phyloP scores from a whole-genome alignment of 306 rosid species.

The Inga laurina region DNA sequence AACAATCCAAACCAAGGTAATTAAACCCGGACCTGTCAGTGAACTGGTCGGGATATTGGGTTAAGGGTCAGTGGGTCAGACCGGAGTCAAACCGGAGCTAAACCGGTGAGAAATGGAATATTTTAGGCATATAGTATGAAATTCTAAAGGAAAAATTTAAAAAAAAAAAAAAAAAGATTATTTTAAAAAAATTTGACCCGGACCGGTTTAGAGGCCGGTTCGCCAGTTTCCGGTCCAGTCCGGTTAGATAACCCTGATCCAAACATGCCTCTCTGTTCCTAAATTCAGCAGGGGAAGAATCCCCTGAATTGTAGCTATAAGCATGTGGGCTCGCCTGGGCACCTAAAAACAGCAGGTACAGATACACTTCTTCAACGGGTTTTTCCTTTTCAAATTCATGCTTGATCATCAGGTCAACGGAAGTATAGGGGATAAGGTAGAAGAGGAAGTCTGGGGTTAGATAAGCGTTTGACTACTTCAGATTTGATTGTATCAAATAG shows the following conservation, averaged over 20 bases:
- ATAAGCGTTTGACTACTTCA: constrained; percentile 35
- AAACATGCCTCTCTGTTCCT: constrained; percentile 57
- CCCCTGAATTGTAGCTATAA: constrained; percentile 54
- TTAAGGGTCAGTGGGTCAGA: too few species aligned
- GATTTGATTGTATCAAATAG: constrained; percentile 51
- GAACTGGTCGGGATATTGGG: too few species aligned
- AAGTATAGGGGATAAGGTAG: constrained; percentile 44
- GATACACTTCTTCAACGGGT: constrained; percentile 54
- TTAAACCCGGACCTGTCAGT: too few species aligned
- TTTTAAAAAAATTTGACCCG: too few species aligned
- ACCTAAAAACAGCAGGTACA: constrained; percentile 65
- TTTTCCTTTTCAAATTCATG: constrained; percentile 52
- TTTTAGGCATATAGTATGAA: too few species aligned
- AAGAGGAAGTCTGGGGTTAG: constrained; percentile 63
- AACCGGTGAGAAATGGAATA: too few species aligned
- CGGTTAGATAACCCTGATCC: background rate
- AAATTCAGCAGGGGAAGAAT: constrained; percentile 72
- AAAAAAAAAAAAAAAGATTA: too few species aligned
- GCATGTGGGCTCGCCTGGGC: constrained; percentile 69
- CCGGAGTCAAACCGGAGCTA: too few species aligned
- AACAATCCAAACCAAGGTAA: constrained; percentile 58
- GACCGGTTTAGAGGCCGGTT: too few species aligned
- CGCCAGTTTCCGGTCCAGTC: too few species aligned
- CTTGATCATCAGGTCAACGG: constrained; percentile 55
- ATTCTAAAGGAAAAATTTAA: too few species aligned